Conservation (phyloP, 257 asterid genomes). For the Fraxinus quadrangulata region DNA sequence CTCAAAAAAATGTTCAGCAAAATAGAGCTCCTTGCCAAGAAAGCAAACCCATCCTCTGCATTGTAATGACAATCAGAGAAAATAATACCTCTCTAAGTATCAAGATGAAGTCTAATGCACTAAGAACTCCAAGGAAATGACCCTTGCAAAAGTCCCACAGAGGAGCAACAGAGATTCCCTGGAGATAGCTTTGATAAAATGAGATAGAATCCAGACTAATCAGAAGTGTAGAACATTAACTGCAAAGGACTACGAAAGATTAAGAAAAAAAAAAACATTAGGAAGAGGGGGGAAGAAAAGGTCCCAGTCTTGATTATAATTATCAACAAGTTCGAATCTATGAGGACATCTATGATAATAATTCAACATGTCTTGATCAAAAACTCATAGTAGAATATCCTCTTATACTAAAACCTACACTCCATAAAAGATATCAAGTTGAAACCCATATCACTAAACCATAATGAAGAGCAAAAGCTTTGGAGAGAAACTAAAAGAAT, state of each 20-base stretch:
- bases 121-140: conserved; percentile 70
- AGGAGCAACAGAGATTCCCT: conserved; percentile 75
- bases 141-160: conserved; percentile 66
- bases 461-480: neutral
- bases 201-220: conserved; percentile 28
- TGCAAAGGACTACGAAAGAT: neutral
- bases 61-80: conserved; percentile 15
- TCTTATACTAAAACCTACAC: neutral
- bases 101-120: conserved; percentile 72
- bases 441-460: neutral
- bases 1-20: neutral
- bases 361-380: too few relatives aligned
- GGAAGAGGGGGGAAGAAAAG: neutral
- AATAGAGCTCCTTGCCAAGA: conserved; percentile 1
- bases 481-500: neutral
- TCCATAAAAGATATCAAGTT: neutral
- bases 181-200: conserved; percentile 30
- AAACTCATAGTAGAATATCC: neutral
- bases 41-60: neutral
- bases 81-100: conserved; percentile 63
- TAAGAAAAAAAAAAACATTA: neutral
- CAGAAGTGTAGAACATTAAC: neutral
- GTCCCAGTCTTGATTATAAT: neutral
- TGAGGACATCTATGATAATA: too few relatives aligned
- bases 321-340: neutral